Evolutionary conservation across 768 basidiomycete genomes (phyloP), one percentile per base, ranked within the genome.

Genomic region (Lactarius evosmus): DNA sequence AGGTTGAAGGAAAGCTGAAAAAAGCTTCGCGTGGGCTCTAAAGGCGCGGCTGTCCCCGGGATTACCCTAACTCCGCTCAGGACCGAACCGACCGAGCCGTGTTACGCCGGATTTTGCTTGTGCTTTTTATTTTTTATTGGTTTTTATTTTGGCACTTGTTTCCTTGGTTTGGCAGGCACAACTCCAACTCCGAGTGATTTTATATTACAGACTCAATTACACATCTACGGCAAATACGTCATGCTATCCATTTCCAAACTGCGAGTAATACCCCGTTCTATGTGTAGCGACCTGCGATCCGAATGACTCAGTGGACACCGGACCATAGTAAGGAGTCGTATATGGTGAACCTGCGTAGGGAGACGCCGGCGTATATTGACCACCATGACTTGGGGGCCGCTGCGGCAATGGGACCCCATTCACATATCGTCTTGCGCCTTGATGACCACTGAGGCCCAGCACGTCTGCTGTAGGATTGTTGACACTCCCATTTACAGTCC

Each of bases 1-100:
- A 70, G 67, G 70, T 72, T 70, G 70, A 72, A 22, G 73, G 70
- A 66, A 67, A 69, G 69, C 75, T 70, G 70, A 74, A 78, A 79
- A 85, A 82, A 82, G 79, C 78, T 81, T 56, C 55, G 55, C 29
- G 58, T 54, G 29, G 72, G 74, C 74, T 67, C 76, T 75, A 76
- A 76, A 75, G 70, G 56, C 14, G 46, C 67, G 75, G 75, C 76
- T 74, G 71, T 60, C 65, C 61, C 58, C 69, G 67, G 63, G 36
- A 61, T 72, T 72, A 53, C 76, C 74, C 65, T 60, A 68, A 72
- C 72, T 74, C 67, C 70, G 66, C 65, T 59, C 50, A 34, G 64
- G 59, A 65, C 62, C 64, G 60, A 66, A 32, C 46, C 16, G 30
- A 17, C 51, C 54, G 33, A 33, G 34, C 54, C 54, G 54, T 55